These are phyloP conservation scores for Carallia pectinifolia DNA, from an alignment of 345 rosid species.

Conservation along the genomic window DNA sequence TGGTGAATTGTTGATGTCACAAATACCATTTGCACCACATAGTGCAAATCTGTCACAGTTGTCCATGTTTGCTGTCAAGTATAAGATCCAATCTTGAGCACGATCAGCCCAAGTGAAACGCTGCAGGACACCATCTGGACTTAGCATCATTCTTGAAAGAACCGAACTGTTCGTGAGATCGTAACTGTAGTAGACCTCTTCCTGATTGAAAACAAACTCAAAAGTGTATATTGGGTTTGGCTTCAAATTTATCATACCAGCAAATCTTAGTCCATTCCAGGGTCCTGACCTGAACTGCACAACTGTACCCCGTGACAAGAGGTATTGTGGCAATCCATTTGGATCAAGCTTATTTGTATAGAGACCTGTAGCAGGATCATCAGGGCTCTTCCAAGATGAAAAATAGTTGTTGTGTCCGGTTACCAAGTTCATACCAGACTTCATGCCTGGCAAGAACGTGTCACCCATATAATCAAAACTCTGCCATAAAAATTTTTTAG, in stretches of 20 bases:
- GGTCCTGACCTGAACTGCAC: constrained; percentile 13
- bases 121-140: constrained; percentile 8
- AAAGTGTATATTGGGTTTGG: constrained; percentile 3
- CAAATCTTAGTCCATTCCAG: constrained; percentile 15
- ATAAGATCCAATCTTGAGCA: constrained; percentile 9
- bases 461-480: constrained; percentile 18
- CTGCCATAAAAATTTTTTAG: constrained; percentile 11
- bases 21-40: constrained; percentile 14
- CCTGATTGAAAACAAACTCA: constrained; percentile 3
- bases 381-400: constrained; percentile 9
- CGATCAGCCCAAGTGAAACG: constrained; percentile 12
- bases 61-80: constrained; percentile 11
- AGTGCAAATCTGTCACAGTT: constrained; percentile 12
- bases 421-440: not conserved
- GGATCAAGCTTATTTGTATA: constrained; percentile 6
- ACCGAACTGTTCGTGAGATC: constrained; percentile 4
- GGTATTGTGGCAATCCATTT: constrained; percentile 6
- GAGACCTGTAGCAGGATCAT: constrained; percentile 13
- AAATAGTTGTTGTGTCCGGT: constrained; percentile 11
- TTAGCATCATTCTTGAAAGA: constrained; percentile 12
- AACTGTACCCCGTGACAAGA: not conserved
- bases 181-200: constrained; percentile 10
- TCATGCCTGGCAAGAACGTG: constrained; percentile 16
- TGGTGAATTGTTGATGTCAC: constrained; percentile 14
- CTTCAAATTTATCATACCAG: constrained; percentile 3